phyloP scores from a whole-genome alignment of 495 filamentous ascomycete genomes.

The Geoglossum glabrum region DNA sequence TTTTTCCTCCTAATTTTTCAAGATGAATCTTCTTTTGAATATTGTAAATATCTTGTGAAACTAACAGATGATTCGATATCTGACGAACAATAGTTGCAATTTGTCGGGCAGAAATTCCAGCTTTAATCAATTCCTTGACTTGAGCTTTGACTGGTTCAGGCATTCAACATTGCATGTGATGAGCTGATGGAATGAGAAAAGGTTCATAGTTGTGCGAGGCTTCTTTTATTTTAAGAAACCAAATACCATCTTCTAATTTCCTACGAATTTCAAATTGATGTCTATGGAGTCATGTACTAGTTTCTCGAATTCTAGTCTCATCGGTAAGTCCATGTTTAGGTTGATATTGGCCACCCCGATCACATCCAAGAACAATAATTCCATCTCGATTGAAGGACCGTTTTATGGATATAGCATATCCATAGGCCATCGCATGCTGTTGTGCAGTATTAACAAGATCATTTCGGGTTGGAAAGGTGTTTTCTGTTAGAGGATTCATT shows the following conservation, averaged over 20 bases:
- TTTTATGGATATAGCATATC: background rate
- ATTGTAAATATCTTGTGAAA: background rate
- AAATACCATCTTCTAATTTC: background rate
- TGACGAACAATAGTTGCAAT: background rate
- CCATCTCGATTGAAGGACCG: background rate
- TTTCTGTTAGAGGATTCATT: no score
- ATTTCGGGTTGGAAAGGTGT: no score
- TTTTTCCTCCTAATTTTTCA: background rate
- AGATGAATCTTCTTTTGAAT: background rate
- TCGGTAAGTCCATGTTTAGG: background rate
- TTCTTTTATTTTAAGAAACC: background rate
- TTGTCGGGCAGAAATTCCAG: background rate
- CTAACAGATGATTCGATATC: background rate
- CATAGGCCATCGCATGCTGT: background rate
- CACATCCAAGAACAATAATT: background rate
- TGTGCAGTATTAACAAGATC: background rate
- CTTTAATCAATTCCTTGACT: background rate
- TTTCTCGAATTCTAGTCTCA: background rate
- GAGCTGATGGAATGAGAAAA: background rate
- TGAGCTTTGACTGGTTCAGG: background rate
- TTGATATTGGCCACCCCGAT: background rate
- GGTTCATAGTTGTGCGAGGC: background rate
- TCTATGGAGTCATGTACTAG: background rate
- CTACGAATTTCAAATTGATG: background rate
- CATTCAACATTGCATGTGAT: background rate